Evolutionary conservation across 441 rosid genomes (phyloP), one percentile per base, ranked within the genome.

Genomic region (Euphorbia schlechtendalii): DNA sequence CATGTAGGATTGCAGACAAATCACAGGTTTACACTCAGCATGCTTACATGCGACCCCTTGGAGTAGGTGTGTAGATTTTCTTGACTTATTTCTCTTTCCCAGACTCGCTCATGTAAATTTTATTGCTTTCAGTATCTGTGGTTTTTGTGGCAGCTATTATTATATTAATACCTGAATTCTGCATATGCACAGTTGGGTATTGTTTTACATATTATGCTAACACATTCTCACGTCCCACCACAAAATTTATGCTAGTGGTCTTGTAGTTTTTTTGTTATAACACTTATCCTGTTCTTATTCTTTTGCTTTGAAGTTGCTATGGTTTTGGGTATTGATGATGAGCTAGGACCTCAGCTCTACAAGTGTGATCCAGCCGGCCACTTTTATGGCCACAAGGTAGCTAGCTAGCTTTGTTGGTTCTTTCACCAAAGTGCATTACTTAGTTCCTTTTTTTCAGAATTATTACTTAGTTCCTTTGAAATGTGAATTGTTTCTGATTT

Each of bases 301-400:
- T 58, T 59, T 71, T 18, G 43, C 65, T 70, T 36, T 69, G 76
- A 55, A 94, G 99, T 94, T 89, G 96, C 96, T 45, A 89, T 90
- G 93, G 89, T 94, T 59, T 69, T 91, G 78, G 94, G 96, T 46
- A 84, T 94, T 63, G 99, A 94, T 70, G 96, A 94, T 49, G 99
- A 94, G 82, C 76, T 69, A 46, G 99, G 99, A 59, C 96, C 96
- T 58, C 79, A 78, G 55, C 92, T 94, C 34, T 94, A 84, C 81
- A 91, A 94, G 63, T 94, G 98, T 84, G 99, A 94, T 71, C 99
- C 99, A 34, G 99, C 99, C 30, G 98, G 99, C 62, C 98, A 89
- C 76, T 94, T 87, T 78, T 91, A 77, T 58, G 99, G 99, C 17
- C 99, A 94, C 85, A 94, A 86, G 98, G 99, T 94, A 78, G 61